Base-by-base conservation (phyloP, 2,329 filamentous ascomycete genomes). In the Nannizziopsis arthrosporioides region DNA sequence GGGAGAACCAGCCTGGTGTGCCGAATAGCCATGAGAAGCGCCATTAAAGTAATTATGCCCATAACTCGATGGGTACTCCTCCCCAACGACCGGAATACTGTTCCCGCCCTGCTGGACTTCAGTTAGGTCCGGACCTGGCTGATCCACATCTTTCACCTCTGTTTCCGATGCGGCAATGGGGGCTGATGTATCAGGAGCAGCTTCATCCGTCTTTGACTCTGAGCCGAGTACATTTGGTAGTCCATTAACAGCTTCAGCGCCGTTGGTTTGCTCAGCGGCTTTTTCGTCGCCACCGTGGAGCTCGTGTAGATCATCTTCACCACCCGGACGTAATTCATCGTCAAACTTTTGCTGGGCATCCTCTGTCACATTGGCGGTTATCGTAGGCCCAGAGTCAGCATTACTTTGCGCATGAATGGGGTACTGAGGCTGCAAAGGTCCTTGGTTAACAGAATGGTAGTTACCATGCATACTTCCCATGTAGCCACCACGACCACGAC, bases 401-500 rank as follows among this genome's bases (percentile, higher is more conserved):
- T 44, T 43, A 43, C 46, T 38, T 43, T 63, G 56, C 52, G 58
- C 46, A 48, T 59, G 62, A 50, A 55, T 56, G 32, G 56, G 52
- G 49, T 58, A 55, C 54, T 63, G 63, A 53, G 60, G 60, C 49
- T 60, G 56, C 49, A 61, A 60, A 6, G 55, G 53, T 54, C 57
- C 48, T 51, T 56, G 51, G 57, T 67, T 67, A 65, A 63, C 54
- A 55, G 63, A 57, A 37, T 54, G 50, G 36, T 57, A 61, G 57
- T 63, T 63, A 60, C 59, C 59, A 50, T 66, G 63, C 55, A 62
- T 63, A 52, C 58, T 55, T 47, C 60, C 54, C 47, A 56, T 54
- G 54, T 58, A 63, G 56, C 57, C 63, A 54, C 62, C 63, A 53
- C 64, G 61, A 50, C 64, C 63, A 53, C 63, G 63, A 22, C 65